Conservation (phyloP, 2,329 filamentous ascomycete genomes). For the Chaetomium olivaceum region DNA sequence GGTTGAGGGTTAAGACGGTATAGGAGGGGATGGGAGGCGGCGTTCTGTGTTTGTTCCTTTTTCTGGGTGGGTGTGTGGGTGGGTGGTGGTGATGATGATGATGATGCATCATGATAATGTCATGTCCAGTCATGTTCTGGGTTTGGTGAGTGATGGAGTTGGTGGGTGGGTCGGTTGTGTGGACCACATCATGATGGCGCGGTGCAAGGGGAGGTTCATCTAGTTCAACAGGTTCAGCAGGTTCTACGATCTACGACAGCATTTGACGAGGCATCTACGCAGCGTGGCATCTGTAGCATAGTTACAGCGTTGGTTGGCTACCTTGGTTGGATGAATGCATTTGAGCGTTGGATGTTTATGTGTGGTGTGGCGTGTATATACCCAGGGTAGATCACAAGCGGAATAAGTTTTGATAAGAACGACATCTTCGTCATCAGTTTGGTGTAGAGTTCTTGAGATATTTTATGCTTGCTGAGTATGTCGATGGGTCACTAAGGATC, state of each 20-base stretch:
- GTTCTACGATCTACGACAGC: background rate
- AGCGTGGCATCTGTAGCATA: background rate
- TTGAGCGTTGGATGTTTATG: background rate
- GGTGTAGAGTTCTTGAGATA: no score
- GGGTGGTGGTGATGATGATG: no score
- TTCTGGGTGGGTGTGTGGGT: background rate
- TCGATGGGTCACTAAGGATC: no score
- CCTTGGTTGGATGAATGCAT: background rate
- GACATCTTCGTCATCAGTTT: no score
- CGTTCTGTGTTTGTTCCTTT: background rate
- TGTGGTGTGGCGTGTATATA: background rate
- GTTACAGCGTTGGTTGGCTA: background rate
- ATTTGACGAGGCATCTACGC: background rate
- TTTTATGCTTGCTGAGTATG: no score
- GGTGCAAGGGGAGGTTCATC: background rate
- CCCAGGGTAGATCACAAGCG: background rate
- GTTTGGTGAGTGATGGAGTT: background rate
- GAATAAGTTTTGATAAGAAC: background rate
- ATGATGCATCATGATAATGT: background rate
- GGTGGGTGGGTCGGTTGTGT: background rate
- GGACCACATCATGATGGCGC: background rate
- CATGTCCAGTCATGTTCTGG: background rate
- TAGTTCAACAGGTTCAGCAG: background rate
- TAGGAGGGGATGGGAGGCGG: background rate
- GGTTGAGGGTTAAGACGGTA: no score